Evolutionary conservation across 139 green algal species (phyloP), one percentile per base, ranked within the genome.

Genomic region (Edaphochlamys debaryana): DNA sequence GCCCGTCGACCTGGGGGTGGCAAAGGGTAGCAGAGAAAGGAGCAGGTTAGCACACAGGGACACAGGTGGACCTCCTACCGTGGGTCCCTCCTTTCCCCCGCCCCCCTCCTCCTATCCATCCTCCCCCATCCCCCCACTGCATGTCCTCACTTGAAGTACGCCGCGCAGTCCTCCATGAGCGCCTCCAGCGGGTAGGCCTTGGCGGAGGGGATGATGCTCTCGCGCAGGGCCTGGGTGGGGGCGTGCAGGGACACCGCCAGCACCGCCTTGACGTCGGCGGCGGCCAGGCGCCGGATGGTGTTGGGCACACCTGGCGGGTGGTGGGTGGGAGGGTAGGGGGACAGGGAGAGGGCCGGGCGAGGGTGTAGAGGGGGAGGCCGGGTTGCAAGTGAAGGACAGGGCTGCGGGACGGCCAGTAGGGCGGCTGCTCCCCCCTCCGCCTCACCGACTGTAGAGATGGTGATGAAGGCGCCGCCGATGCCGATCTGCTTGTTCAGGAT

Each of bases 361-460:
- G 27, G 58, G 58, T 17, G 62, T 11, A 40, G 6, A 4, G 62
- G 62, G n/a, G 58, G 27, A 11, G 27, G 32, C 32, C 13, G 37
- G 36, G 6, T 11, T n/a, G 17, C 17, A 3, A 71, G 66, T 30
- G 54, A 32, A 63, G 17, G 54, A 11, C 15, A 54, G n/a, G n/a
- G n/a, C n/a, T n/a, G n/a, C n/a, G n/a, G n/a, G n/a, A n/a, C n/a
- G n/a, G n/a, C n/a, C n/a, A n/a, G n/a, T n/a, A n/a, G n/a, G n/a
- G n/a, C n/a, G n/a, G n/a, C n/a, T n/a, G n/a, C n/a, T n/a, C n/a
- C n/a, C n/a, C n/a, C n/a, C n/a, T n/a, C n/a, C 42, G 90, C 90
- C 77, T 98, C 91, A 71, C 96, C 97, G n/a, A 99, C 98, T 0
- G 98, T 99, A n/a, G 89, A 96, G 58, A 99, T 95, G 36, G 98